phyloP scores from a whole-genome alignment of 176 grass and related monocot genomes.

The Leersia perrieri region DNA sequence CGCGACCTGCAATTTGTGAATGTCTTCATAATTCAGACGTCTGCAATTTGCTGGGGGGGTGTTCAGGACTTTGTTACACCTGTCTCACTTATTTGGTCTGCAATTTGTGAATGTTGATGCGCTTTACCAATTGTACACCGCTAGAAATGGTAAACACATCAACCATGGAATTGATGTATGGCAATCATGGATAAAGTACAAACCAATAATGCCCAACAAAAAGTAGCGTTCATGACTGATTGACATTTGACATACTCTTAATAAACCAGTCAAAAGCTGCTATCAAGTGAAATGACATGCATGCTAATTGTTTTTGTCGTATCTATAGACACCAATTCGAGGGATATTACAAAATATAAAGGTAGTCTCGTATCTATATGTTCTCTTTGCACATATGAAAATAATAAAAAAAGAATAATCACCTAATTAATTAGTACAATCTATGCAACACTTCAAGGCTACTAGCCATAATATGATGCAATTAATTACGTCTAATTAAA shows the following conservation, averaged over 20 bases:
- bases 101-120: neutral
- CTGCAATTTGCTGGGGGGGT: too few species aligned
- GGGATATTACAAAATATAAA: neutral
- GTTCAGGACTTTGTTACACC: too few species aligned
- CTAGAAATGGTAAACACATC: neutral
- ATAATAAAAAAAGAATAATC: neutral
- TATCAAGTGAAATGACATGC: neutral
- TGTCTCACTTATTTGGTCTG: too few species aligned
- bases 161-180: neutral
- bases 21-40: too few species aligned
- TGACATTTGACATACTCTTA: neutral
- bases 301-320: neutral
- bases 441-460: neutral
- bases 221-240: neutral
- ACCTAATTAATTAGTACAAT: conserved; percentile 16
- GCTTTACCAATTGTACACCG: neutral
- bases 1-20: neutral
- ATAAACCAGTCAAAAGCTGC: neutral
- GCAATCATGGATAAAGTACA: neutral
- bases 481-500: neutral
- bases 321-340: neutral
- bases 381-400: neutral
- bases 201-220: neutral
- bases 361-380: conserved; percentile 10
- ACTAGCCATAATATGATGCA: neutral